Evolutionary conservation across 2,329 filamentous ascomycete species (phyloP).

Genomic region (Rugonectria rugulosa): DNA sequence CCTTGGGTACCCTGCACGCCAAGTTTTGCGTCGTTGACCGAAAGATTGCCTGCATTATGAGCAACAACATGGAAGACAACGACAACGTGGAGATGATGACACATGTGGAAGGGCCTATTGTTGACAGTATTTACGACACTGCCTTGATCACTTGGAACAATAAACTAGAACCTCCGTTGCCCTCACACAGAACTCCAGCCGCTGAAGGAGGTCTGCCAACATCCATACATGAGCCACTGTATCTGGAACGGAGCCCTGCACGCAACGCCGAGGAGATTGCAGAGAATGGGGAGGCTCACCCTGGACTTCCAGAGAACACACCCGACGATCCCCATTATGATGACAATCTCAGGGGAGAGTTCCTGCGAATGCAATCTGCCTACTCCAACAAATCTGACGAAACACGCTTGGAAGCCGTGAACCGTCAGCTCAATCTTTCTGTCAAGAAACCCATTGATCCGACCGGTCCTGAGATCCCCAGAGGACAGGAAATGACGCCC

Average conservation of each 20-base stretch:
- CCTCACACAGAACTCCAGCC: constrained; percentile 8
- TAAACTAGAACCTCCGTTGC: constrained; percentile 46
- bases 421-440: constrained; percentile 71
- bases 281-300: neutral
- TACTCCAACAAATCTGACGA: constrained; percentile 60
- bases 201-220: constrained; percentile 9
- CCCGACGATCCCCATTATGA: constrained; percentile 71
- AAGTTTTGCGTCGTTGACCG: constrained; percentile 83
- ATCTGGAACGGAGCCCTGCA: neutral
- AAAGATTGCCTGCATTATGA: constrained; percentile 73
- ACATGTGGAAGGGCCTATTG: constrained; percentile 78
- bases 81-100: constrained; percentile 85
- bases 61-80: constrained; percentile 82
- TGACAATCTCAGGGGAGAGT: constrained; percentile 64
- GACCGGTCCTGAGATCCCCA: constrained; percentile 61
- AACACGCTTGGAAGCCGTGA: constrained; percentile 64
- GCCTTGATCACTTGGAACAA: constrained; percentile 77
- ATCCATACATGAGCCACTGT: constrained; percentile 2
- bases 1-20: constrained; percentile 78
- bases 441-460: constrained; percentile 58
- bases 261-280: neutral
- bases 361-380: constrained; percentile 65
- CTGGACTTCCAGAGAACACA: constrained; percentile 60
- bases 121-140: constrained; percentile 78
- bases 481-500: constrained; percentile 68